Base-by-base conservation (phyloP, 805 yeast species). In the Kodamaea kaohsiungensis region DNA sequence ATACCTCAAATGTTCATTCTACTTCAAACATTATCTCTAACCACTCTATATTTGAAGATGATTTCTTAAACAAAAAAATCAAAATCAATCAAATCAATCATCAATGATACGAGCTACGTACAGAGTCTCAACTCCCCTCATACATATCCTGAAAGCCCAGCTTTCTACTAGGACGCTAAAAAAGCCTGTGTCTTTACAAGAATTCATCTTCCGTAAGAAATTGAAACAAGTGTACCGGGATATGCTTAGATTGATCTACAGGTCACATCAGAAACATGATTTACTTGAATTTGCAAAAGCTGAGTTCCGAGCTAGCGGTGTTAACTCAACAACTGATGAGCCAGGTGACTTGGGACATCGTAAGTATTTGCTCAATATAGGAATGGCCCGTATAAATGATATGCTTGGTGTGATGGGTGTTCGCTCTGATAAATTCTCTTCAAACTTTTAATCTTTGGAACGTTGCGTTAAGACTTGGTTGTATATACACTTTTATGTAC, bases 121-220 rank as follows among this genome's bases (percentile, higher is more conserved):
- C 25, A 40, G n/a, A 16, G 25, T 22, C 25, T 22, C 17, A 17
- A 16, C 19, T 16, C 45, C 8, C 19, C 17, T 7, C 13, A 10
- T 12, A 16, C 25, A 16, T 40, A 40, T 12, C 2, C 25, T 15
- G 13, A 40, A 16, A 17, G 16, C 27, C 19, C 17, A 40, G 8
- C 45, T 40, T 9, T 40, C 45, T 2, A 3, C 45, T 5, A 18
- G 46, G 33, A 19, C 38, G 3, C 46, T 46, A 27, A 49, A 49
- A 39, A 51, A 52, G 43, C 37, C 54, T 4, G 55, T 55, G 10
- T 52, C 61, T 3, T 53, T 76, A 4, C 78, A 76, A 43, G 79
- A 76, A 53, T 76, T 76, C 53, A 50, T 76, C 35, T 75, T 76
- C 51, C 65, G 78, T 15, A 70, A 64, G 46, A 67, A 68, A 53